Evolutionary conservation across 2,329 filamentous ascomycete genomes (phyloP).

Genomic region (Hypoxylon sp.): DNA sequence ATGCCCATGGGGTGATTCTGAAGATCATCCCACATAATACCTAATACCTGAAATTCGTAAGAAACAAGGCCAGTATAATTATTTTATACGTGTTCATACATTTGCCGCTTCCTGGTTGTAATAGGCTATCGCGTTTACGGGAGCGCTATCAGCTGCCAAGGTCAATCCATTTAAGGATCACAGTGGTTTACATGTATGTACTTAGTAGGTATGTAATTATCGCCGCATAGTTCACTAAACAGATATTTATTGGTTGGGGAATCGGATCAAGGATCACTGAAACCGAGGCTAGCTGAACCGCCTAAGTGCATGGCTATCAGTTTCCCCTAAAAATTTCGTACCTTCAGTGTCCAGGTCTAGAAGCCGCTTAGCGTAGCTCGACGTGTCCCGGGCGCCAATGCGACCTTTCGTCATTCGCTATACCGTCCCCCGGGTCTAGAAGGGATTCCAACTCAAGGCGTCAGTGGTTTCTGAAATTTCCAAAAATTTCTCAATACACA

Average conservation of each 20-base stretch:
- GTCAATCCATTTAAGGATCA: not conserved
- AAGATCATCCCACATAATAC: constrained; percentile 17
- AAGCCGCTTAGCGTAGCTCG: constrained; percentile 30
- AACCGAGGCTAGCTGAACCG: not conserved
- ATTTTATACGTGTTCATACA: constrained; percentile 3
- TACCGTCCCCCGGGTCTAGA: constrained; percentile 27
- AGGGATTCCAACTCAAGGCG: constrained; percentile 33
- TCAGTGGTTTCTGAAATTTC: constrained; percentile 23
- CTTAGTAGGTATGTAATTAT: not conserved
- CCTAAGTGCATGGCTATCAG: constrained; percentile 14
- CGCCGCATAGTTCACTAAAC: not conserved
- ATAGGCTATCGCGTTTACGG: constrained; percentile 9
- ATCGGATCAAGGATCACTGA: not conserved
- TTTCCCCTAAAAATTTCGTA: constrained; percentile 24
- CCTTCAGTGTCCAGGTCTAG: constrained; percentile 12
- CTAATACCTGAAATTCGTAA: not conserved
- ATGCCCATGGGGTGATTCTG: not conserved
- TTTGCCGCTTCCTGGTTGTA: not conserved
- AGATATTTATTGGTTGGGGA: not conserved
- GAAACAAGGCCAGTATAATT: constrained; percentile 3
- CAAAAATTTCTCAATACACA: constrained; percentile 18
- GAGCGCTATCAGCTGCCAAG: not conserved
- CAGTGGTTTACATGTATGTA: not conserved
- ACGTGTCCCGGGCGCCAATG: constrained; percentile 31
- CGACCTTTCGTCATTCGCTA: constrained; percentile 41